These are phyloP conservation scores for Phytophthora sp. DNA, from an alignment of 352 stramenopile species.

Conservation along the genomic window DNA sequence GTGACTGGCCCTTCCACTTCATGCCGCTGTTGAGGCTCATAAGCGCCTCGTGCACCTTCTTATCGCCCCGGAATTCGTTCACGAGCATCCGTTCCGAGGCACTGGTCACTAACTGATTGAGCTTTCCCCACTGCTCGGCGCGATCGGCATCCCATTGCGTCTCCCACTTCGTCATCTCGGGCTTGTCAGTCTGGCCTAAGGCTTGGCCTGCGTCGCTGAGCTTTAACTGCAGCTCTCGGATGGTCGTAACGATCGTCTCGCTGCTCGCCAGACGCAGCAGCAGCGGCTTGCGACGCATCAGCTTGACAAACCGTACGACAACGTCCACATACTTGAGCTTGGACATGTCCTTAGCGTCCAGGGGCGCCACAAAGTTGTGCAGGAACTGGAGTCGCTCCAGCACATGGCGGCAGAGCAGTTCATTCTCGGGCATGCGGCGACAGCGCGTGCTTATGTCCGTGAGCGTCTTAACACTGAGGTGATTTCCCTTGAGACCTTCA, in stretches of 20 bases:
- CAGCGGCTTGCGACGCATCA: constrained; percentile 21
- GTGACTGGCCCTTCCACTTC: background rate
- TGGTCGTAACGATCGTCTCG: constrained; percentile 11
- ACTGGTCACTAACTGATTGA: background rate
- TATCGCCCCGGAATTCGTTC: constrained; percentile 23
- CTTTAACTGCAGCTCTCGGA: constrained; percentile 20
- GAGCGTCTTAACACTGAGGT: constrained; percentile 7
- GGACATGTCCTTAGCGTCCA: constrained; percentile 56
- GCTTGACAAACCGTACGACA: constrained; percentile 14
- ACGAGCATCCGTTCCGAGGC: constrained; percentile 14
- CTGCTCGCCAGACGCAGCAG: constrained; percentile 32
- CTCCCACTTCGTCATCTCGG: constrained; percentile 10
- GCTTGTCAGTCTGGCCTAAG: background rate
- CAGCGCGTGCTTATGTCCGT: constrained; percentile 6
- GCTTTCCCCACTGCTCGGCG: constrained; percentile 12
- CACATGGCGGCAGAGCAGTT: background rate
- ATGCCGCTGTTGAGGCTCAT: constrained; percentile 24
- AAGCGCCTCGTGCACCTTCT: constrained; percentile 30
- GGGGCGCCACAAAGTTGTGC: constrained; percentile 6
- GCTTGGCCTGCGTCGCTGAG: constrained; percentile 16
- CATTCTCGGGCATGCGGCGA: constrained; percentile 25
- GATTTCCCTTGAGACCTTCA: constrained; percentile 6
- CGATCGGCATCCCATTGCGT: constrained; percentile 6
- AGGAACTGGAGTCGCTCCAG: constrained; percentile 17
- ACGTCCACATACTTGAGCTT: constrained; percentile 19